phyloP scores from a whole-genome alignment of 1,284 basidiomycete species.

The Thecaphora thlaspeos region DNA sequence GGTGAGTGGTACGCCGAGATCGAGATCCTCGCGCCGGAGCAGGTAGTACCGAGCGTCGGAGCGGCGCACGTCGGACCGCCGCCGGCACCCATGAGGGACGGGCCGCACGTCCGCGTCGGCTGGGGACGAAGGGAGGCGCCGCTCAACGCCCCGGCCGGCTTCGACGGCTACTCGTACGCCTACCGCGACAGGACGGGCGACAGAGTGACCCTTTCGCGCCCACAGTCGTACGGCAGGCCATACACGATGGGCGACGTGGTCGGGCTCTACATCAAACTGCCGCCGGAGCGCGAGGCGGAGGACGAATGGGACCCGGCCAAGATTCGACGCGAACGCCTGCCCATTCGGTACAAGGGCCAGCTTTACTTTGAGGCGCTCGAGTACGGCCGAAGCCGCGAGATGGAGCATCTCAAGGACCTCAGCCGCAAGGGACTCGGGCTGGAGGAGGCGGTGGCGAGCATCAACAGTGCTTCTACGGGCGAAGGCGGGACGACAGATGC shows the following conservation, averaged over 20 bases:
- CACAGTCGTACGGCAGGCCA: conserved; percentile 68
- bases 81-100: conserved; percentile 58
- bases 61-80: conserved; percentile 22
- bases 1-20: conserved; percentile 96
- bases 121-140: conserved; percentile 88
- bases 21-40: conserved; percentile 67
- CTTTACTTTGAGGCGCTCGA: conserved; percentile 93
- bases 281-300: conserved; percentile 56
- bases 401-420: conserved; percentile 67
- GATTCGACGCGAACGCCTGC: conserved; percentile 57
- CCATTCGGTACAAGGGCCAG: conserved; percentile 93
- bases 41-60: conserved; percentile 59
- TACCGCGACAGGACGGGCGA: conserved; percentile 88
- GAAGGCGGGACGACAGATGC: conserved; percentile 12
- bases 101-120: conserved; percentile 83
- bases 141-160: conserved; percentile 85
- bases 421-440: conserved; percentile 44
- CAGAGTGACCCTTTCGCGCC: conserved; percentile 79
- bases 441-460: conserved; percentile 13
- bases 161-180: conserved; percentile 92
- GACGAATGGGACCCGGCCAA: conserved; percentile 33
- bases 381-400: conserved; percentile 87
- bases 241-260: conserved; percentile 84
- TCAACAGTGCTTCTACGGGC: conserved; percentile 5
- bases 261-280: conserved; percentile 88